Evolutionary conservation across 169 alveolate species (phyloP).

Genomic region (Plasmodium knowlesi): DNA sequence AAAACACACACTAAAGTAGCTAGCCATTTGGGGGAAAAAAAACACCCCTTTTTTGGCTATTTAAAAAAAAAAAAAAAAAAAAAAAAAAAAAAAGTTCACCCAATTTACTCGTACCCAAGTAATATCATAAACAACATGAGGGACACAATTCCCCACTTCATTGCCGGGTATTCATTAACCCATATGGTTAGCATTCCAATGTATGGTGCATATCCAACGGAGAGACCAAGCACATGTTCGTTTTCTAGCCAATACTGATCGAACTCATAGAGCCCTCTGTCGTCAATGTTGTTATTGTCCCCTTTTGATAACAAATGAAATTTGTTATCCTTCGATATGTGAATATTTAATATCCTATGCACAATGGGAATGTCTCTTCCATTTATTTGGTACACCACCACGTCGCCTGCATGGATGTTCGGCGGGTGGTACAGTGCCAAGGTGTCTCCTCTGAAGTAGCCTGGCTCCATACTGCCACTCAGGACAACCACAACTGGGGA

Average conservation of each 20-base stretch:
- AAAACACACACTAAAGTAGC: neutral
- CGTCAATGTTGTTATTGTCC: slow-evolving; percentile 93
- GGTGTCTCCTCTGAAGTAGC: slow-evolving; percentile 94
- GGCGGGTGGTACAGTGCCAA: slow-evolving; percentile 85
- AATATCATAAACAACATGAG: slow-evolving; percentile 57
- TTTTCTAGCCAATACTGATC: slow-evolving; percentile 89
- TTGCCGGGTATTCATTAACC: slow-evolving; percentile 90
- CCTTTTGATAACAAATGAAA: slow-evolving; percentile 92
- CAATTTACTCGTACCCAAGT: slow-evolving; percentile 61
- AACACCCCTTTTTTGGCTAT: neutral
- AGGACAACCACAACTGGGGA: slow-evolving; percentile 95
- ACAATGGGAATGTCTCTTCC: slow-evolving; percentile 94
- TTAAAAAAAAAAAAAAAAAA: neutral
- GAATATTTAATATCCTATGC: slow-evolving; percentile 90
- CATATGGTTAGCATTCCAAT: slow-evolving; percentile 93
- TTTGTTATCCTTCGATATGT: slow-evolving; percentile 84
- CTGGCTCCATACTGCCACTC: slow-evolving; percentile 95
- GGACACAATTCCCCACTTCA: slow-evolving; percentile 74
- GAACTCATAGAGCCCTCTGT: slow-evolving; percentile 91
- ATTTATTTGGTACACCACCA: slow-evolving; percentile 83
- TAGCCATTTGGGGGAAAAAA: neutral
- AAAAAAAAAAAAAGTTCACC: neutral
- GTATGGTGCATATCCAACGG: slow-evolving; percentile 89
- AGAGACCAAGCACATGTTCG: slow-evolving; percentile 90
- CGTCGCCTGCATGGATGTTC: slow-evolving; percentile 81